Base-by-base conservation (phyloP, 495 filamentous ascomycete species). In the Neurospora cerealis region DNA sequence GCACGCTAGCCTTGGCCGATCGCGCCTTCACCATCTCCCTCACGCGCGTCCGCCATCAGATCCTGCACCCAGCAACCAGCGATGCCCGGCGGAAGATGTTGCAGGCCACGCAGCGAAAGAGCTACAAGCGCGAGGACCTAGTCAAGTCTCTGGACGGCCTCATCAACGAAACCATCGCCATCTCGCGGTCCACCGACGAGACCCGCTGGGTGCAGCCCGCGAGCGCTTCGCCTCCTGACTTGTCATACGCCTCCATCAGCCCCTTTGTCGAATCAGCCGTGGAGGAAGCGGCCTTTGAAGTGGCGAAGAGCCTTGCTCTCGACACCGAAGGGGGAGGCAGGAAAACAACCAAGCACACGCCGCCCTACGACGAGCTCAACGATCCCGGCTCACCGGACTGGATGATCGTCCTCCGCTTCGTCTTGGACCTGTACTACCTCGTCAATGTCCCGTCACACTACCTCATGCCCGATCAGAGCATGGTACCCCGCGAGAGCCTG, bases 401-500 rank as follows among this genome's bases (percentile, higher is more conserved):
- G 79, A 71, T 73, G 72, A n/a, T 78, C 0, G 76, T 87, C 3
- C 74, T 80, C 5, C 48, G 66, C 1, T 87, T 83, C 81, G 28
- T 85, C 0, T n/a, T 81, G 5, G 82, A 86, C 37, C 71, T 70
- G 24, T 73, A 85, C 72, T 81, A 77, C 69, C 78, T 87, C 1
- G 36, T 40, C 3, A 76, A 77, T n/a, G 74, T 86, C 13, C 82
- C 82, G 5, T 75, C 81, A 0, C 87, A 85, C 46, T 85, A 80
- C 70, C 76, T 84, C 17, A 79, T 87, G 60, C 62, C 76, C 3
- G 85, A 87, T 62, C 82, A 81, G 0, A 78, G 72, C 4, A 75
- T 80, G 37, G 74, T 88, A 2, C 83, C 82, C 1, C 37, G 46
- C 19, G 86, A 87, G 75, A 73, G 72, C 7, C 71, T 89, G 0